Base-by-base conservation (phyloP, 306 rosid species). In the Vicia villosa region DNA sequence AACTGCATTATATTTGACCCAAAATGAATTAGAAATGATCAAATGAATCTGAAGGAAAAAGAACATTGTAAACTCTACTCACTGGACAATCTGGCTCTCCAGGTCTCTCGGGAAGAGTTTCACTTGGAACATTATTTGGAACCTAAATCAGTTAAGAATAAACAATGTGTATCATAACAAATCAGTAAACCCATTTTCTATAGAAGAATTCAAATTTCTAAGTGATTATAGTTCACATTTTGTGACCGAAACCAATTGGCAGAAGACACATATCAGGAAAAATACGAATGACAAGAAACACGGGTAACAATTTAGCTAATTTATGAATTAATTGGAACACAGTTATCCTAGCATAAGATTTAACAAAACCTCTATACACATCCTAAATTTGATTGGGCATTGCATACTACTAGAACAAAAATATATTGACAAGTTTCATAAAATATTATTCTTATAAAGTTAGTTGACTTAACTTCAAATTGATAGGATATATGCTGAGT, bases 31-130 rank as follows among this genome's bases (percentile, higher is more conserved):
- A 69, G 74, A 71, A 72, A 74, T 41, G 47, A 13, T 43, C 63
- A 70, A 68, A 68, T 68, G 68, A 77, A 74, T 69, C 13, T 9
- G 50, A 73, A 26, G 38, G 17, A 46, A 63, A 37, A 5, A 11
- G 6, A 26, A 28, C 14, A 54, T 17, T 65, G 64, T 10, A 54
- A 75, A 69, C 57, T 70, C 51, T 77, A 84, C 97, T 84, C 80
- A 94, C 98, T 4, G 97, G 97, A 79, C 98, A 94, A 80, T 94
- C 98, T 73, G 90, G 96, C 49, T 69, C 85, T 79, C 92, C 97
- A 38, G 85, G 88, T 81, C 95, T 94, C 86, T 90, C 98, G 0
- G 97, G 97, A 73, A 81, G 97, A 40, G 80, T 72, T 63, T 90
- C 98, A 79, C 79, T 83, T 56, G 82, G 50, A 73, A 81, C 81